Conservation (phyloP, 306 rosid species). For the Rosa multiflora region DNA sequence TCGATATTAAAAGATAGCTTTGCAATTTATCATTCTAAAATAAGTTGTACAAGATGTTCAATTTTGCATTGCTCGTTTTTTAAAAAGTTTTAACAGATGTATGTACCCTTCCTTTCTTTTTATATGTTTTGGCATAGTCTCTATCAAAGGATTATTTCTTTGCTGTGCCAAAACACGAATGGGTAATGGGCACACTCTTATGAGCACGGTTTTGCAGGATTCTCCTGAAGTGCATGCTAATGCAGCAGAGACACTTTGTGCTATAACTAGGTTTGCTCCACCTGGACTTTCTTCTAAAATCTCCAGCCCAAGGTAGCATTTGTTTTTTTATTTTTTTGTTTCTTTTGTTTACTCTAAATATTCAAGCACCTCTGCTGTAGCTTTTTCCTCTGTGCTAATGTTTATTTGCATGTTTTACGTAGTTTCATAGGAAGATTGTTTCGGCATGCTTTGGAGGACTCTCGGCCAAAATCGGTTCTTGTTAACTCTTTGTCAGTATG, state of each 20-base stretch:
- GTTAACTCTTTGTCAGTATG: slow-evolving; percentile 88
- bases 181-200: not conserved
- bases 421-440: slow-evolving; percentile 93
- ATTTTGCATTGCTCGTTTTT: not conserved
- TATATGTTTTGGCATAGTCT: not conserved
- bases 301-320: slow-evolving; percentile 75
- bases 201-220: slow-evolving; percentile 54
- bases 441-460: slow-evolving; percentile 84
- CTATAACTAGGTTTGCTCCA: slow-evolving; percentile 94
- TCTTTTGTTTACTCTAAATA: not conserved
- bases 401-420: slow-evolving; percentile 29
- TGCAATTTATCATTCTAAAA: not conserved
- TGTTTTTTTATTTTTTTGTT: not conserved
- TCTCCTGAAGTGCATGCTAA: slow-evolving; percentile 94
- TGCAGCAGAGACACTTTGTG: slow-evolving; percentile 96
- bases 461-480: slow-evolving; percentile 92
- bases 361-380: slow-evolving; percentile 2
- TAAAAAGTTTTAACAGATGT: not conserved
- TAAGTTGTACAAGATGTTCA: not conserved
- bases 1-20: not conserved
- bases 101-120: not conserved
- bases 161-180: not conserved
- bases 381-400: slow-evolving; percentile 11
- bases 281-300: slow-evolving; percentile 82
- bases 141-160: not conserved